phyloP scores from a whole-genome alignment of 768 basidiomycete species.

The Fibroporia radiculosa region DNA sequence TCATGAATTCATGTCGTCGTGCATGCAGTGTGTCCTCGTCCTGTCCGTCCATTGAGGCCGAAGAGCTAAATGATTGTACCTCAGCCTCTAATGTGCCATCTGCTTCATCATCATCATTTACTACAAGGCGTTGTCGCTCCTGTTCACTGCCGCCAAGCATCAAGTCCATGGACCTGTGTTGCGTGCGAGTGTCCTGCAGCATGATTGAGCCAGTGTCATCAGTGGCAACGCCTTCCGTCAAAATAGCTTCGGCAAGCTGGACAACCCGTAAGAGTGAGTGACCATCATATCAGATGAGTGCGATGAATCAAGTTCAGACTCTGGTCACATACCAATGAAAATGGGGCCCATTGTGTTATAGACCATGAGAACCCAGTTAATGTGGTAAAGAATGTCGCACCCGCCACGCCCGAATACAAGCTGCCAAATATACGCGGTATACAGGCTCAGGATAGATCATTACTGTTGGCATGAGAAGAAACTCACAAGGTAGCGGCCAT shows the following conservation, averaged over 20 bases:
- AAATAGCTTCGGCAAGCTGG: constrained; percentile 73
- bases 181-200: constrained; percentile 32
- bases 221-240: constrained; percentile 44
- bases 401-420: constrained; percentile 58
- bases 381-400: constrained; percentile 70
- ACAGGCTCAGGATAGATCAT: neutral
- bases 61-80: constrained; percentile 21
- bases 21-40: neutral
- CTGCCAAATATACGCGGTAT: constrained; percentile 30
- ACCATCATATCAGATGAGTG: neutral
- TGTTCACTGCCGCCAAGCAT: constrained; percentile 14
- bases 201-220: constrained; percentile 26
- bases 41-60: constrained; percentile 18
- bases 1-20: constrained; percentile 22
- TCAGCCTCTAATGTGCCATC: constrained; percentile 17
- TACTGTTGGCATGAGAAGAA: neutral
- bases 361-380: constrained; percentile 91
- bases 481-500: constrained; percentile 85
- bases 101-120: constrained; percentile 18
- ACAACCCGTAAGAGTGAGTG: neutral
- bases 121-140: constrained; percentile 24
- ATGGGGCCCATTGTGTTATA: constrained; percentile 88
- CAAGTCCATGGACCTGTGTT: constrained; percentile 5
- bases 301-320: no score
- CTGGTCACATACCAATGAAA: constrained; percentile 58